Evolutionary conservation across 352 stramenopile species (phyloP), one percentile per base, ranked within the genome.

Genomic region (Globisporangium echinulatum): DNA sequence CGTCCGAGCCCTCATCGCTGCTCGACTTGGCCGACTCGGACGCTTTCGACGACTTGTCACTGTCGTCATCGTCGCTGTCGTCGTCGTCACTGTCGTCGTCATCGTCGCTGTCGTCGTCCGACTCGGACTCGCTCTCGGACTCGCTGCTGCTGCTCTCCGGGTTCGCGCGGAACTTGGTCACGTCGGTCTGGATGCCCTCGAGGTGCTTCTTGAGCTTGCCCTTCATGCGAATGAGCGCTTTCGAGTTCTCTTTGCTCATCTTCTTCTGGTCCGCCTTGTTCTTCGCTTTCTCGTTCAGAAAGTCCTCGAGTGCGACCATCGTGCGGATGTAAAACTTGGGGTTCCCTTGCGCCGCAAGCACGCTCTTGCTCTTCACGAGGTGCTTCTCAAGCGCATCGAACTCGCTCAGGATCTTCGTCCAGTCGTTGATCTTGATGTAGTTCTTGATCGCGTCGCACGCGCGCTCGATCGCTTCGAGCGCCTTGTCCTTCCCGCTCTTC

Each of bases 191-290:
- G 63, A 97, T 96, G n/a, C 78, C 67, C 62, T 98, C 97, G 59
- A 97, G 90, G 72, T 98, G 89, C 78, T 98, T 98, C 69, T 97
- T 97, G 50, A 99, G 68, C 69, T 93, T 97, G 54, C 98, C 85
- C 84, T 99, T 99, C 94, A 99, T 98, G 15, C 94, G 82, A 70
- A 98, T 99, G 10, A 99, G 82, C 48, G 94, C 92, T 68, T 97
- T 96, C 59, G 81, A 96, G 76, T 98, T 97, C 59, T 96, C 90
- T 58, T 96, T 96, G 83, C 80, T 98, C 72, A 99, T 94, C 72
- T 98, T 98, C 79, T 98, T 98, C 60, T 98, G 92, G 40, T 93
- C 87, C 13, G 88, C 92, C 80, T 98, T 98, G 80, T 98, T 97
- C 70, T 97, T 97, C 38, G 98, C 69, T 68, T 94, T 94, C 62